phyloP scores from a whole-genome alignment of 2,329 filamentous ascomycete species.

The Pseudogymnoascus sp. region DNA sequence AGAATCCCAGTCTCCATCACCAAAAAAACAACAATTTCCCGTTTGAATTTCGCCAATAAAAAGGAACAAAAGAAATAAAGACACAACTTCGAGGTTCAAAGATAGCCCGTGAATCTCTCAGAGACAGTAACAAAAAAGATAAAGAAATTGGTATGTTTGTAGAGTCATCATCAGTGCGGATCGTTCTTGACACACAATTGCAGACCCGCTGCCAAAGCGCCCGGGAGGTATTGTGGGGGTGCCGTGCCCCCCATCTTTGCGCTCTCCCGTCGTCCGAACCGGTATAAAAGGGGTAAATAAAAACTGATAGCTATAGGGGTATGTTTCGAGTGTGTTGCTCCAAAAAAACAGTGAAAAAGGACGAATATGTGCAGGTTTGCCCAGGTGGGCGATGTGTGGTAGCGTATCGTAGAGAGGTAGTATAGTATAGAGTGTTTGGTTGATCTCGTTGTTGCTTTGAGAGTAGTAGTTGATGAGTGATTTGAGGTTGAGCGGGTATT shows the following conservation, averaged over 20 bases:
- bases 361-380: neutral
- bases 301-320: conserved; percentile 3
- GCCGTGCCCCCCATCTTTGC: neutral
- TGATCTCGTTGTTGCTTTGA: neutral
- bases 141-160: neutral
- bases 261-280: neutral
- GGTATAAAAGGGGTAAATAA: neutral
- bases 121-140: neutral
- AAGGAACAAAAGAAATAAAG: too few species aligned
- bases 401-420: neutral
- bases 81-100: too few species aligned
- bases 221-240: neutral
- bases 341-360: neutral
- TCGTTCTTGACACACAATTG: neutral
- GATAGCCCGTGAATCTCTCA: too few species aligned
- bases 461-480: neutral
- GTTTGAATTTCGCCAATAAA: too few species aligned
- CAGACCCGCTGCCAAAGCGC: neutral
- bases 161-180: neutral
- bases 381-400: neutral
- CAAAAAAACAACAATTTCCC: too few species aligned
- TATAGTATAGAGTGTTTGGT: neutral
- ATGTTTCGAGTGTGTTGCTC: neutral
- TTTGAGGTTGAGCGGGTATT: neutral
- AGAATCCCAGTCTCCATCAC: too few species aligned